Evolutionary conservation across 2,329 filamentous ascomycete genomes (phyloP).

Genomic region (Aaosphaeria pasadenensis): DNA sequence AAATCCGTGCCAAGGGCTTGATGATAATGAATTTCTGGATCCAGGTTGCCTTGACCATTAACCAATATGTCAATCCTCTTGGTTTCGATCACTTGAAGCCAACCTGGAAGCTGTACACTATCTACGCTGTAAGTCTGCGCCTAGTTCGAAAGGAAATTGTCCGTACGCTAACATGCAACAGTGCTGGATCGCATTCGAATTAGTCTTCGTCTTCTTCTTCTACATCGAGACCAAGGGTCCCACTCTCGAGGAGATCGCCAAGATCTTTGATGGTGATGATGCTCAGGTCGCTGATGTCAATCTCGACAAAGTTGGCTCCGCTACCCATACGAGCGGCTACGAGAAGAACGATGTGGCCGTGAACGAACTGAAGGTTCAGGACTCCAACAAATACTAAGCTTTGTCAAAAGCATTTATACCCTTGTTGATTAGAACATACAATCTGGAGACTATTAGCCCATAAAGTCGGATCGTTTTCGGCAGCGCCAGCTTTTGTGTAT

Average conservation of each 20-base stretch:
- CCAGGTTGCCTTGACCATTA: conserved; percentile 60
- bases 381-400: too few species aligned
- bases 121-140: conserved; percentile 53
- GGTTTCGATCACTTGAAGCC: conserved; percentile 59
- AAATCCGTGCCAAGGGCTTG: conserved; percentile 49
- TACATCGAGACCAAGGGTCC: conserved; percentile 69
- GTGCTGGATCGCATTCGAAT: conserved; percentile 59
- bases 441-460: too few species aligned
- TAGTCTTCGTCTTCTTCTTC: conserved; percentile 63
- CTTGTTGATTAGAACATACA: too few species aligned
- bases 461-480: too few species aligned
- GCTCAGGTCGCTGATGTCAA: conserved; percentile 41
- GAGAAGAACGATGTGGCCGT: conserved; percentile 17
- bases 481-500: too few species aligned
- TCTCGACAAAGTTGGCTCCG: conserved; percentile 16
- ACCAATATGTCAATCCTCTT: conserved; percentile 61
- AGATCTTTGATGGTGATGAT: conserved; percentile 67
- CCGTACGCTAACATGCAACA: conserved; percentile 10
- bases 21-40: conserved; percentile 61
- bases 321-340: conserved; percentile 14
- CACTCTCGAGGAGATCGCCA: conserved; percentile 67
- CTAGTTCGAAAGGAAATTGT: too few species aligned
- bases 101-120: conserved; percentile 62
- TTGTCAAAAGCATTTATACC: too few species aligned
- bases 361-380: too few species aligned